Evolutionary conservation across 2,329 filamentous ascomycete genomes (phyloP).

Genomic region (Phialophora verrucosa): DNA sequence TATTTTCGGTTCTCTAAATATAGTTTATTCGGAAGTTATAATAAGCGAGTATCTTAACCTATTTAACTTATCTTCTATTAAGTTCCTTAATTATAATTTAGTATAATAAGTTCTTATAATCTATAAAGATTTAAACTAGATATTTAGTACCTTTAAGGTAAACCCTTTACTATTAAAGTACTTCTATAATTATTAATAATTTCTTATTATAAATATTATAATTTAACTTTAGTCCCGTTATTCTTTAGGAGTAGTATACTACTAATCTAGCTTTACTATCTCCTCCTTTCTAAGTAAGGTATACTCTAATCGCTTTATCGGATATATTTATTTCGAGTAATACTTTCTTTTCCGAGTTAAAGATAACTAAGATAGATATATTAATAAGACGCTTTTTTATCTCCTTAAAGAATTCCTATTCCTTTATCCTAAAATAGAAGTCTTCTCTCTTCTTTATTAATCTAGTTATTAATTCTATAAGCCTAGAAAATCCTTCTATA

Average conservation of each 20-base stretch:
- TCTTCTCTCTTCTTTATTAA: constrained; percentile 1
- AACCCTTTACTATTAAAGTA: constrained; percentile 29
- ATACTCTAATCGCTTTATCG: constrained; percentile 19
- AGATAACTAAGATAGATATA: constrained; percentile 29
- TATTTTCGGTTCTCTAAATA: background rate
- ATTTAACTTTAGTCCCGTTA: background rate
- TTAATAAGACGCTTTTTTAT: background rate
- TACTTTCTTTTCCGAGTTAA: constrained; percentile 23
- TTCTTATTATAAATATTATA: constrained; percentile 32
- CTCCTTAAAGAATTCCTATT: constrained; percentile 24
- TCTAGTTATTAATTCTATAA: background rate
- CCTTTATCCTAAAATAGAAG: background rate
- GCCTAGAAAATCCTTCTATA: background rate
- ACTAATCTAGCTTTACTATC: constrained; percentile 19
- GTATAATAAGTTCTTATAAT: constrained; percentile 36
- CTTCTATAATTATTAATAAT: constrained; percentile 32
- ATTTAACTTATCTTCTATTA: constrained; percentile 24
- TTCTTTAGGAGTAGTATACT: constrained; percentile 18
- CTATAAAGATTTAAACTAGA: constrained; percentile 27
- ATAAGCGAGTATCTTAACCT: background rate
- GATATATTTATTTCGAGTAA: constrained; percentile 31
- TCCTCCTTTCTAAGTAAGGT: constrained; percentile 17
- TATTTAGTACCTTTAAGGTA: constrained; percentile 29
- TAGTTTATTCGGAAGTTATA: background rate
- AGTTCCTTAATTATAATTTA: constrained; percentile 19